Evolutionary conservation across 1,284 basidiomycete species (phyloP).

Genomic region (Ustilago crameri): DNA sequence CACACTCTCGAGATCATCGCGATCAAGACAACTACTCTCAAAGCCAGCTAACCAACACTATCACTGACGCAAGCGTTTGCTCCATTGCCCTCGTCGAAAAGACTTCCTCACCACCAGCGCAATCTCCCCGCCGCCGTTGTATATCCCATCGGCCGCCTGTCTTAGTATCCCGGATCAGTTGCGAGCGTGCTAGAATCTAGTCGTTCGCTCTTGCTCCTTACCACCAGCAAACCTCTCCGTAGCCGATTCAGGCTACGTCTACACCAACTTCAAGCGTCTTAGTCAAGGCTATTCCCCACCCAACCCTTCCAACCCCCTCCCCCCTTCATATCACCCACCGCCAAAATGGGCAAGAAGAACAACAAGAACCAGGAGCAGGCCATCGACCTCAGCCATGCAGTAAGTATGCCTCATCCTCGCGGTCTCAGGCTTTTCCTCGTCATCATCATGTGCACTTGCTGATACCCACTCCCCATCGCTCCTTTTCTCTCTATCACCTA

Average conservation of each 20-base stretch:
- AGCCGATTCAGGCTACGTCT: constrained; percentile 26
- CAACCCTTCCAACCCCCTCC: constrained; percentile 3
- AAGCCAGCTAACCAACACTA: constrained; percentile 30
- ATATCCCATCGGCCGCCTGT: constrained; percentile 34
- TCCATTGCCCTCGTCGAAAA: constrained; percentile 20
- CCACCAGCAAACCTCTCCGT: constrained; percentile 35
- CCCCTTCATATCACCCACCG: constrained; percentile 13
- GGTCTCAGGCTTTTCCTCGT: neutral
- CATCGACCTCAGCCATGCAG: constrained; percentile 43
- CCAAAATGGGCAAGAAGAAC: constrained; percentile 58
- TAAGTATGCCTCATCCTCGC: constrained; percentile 23
- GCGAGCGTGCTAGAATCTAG: constrained; percentile 37
- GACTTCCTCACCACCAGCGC: constrained; percentile 20
- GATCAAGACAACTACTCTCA: constrained; percentile 11
- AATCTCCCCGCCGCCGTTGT: constrained; percentile 28
- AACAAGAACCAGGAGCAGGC: constrained; percentile 54
- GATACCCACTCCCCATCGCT: neutral
- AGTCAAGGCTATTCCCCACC: constrained; percentile 26
- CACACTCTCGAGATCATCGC: constrained; percentile 27
- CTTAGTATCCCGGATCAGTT: constrained; percentile 14
- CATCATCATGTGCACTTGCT: neutral
- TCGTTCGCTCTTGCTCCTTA: constrained; percentile 38
- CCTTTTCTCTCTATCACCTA: neutral
- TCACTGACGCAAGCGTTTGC: constrained; percentile 42
- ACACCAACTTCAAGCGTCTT: constrained; percentile 30